Evolutionary conservation across 371 early-diverging fungal genomes (phyloP), one percentile per base, ranked within the genome.

Genomic region (Mucor circinelloides): DNA sequence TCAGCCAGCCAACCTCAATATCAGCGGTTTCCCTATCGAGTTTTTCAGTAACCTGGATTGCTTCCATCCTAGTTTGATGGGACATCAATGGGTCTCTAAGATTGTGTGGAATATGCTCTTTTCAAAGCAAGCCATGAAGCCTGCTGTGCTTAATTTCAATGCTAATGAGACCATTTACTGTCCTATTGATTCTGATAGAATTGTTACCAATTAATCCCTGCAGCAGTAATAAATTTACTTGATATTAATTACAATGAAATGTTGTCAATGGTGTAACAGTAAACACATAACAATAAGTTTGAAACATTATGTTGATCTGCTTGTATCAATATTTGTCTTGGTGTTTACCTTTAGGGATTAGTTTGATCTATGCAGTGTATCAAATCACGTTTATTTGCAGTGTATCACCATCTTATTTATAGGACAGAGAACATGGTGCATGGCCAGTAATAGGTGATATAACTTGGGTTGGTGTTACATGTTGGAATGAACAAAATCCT

Each of bases 131-230:
- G 8, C 30, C 6, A 8, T 17, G 6, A 72, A 72, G 32, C 72
- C 68, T 8, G 31, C 28, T 7, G 64, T 68, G 1, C 64, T 72
- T 17, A 72, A 72, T 19, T 82, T 76, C 27, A 36, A 77, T 52
- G 61, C 31, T 17, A 64, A 68, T 17, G 59, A 64, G 9, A 42
- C 66, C 0, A 68, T 79, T 19, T 82, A 77, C 36, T 82, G 82
- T 42, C 82, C 82, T 12, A 59, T 50, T 2, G 78, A 82, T n/a
- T 58, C 67, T 7, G 82, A 82, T 70, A 69, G 79, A 52, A 67
- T 82, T 25, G 60, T 54, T 42, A 71, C 71, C 1, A 40, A 64
- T 25, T 71, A 67, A 58, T 36, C 36, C 36, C 36, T 36, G n/a
- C n/a, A 13, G 36, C 36, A 36, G 30, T 21, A 65, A 42, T 57